Evolutionary conservation across 2,329 filamentous ascomycete species (phyloP), one percentile per base, ranked within the genome.

Genomic region (Paecilomyces formosus): DNA sequence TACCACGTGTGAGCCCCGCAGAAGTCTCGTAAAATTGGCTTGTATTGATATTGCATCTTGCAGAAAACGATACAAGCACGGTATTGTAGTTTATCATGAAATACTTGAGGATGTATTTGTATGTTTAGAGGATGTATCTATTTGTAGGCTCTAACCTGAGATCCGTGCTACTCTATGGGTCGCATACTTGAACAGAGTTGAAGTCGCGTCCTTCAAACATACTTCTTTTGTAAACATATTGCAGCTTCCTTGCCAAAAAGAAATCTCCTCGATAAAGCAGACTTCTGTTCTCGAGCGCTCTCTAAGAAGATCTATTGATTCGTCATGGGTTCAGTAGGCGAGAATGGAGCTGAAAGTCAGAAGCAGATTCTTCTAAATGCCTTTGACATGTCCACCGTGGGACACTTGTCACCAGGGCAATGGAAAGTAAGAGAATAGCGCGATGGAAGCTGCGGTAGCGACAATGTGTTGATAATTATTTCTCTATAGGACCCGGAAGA

Each of bases 351-450:
- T 45, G 39, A n/a, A n/a, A 18, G 9, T 8, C 39, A 79, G 66
- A 83, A 82, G 63, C 77, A 82, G 26, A 85, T 87, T 13, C 66
- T 87, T 5, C 74, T 87, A 53, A 87, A 87, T 73, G 85, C 84
- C 2, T 87, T 87, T 63, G 85, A 87, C 60, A 87, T 87, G 84
- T 84, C 79, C 1, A 86, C 84, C 0, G 78, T 87, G 5, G 85
- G 85, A 2, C 85, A 88, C 67, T 67, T 88, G 33, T 85, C 82
- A 0, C 84, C 85, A 0, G 85, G 85, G 0, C 85, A 88, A 72
- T 88, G 85, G 86, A 87, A 86, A 74, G 82, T 82, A 55, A 60
- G 70, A 60, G 26, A 31, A 39, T 8, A 11, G 6, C 63, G 22
- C 63, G 58, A 54, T 52, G 15, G n/a, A 8, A 8, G n/a, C 6